Evolutionary conservation across 2,329 filamentous ascomycete genomes (phyloP).

Genomic region (Aureobasidium pullulans): DNA sequence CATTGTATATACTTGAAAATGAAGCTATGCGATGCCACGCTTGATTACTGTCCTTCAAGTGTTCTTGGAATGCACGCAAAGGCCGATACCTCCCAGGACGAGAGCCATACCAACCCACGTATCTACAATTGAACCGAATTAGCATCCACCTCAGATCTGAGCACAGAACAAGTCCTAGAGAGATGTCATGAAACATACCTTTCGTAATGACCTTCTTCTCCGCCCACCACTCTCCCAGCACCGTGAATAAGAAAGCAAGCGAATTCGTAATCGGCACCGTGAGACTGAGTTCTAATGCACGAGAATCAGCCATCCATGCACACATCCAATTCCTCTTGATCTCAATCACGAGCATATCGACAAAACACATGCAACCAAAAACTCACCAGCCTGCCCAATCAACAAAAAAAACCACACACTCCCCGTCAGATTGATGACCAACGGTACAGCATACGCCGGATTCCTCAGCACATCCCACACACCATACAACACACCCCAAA

Average conservation of each 20-base stretch:
- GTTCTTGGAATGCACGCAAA: slow-evolving; percentile 63
- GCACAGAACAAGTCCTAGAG: background rate
- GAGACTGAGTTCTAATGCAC: slow-evolving; percentile 70
- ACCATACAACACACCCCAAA: slow-evolving; percentile 62
- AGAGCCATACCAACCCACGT: slow-evolving; percentile 77
- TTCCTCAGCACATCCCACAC: slow-evolving; percentile 72
- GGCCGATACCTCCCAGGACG: slow-evolving; percentile 69
- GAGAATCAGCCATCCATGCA: background rate
- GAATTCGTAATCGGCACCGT: slow-evolving; percentile 95
- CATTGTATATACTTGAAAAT: too few species aligned
- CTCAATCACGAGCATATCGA: background rate
- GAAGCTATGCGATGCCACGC: too few species aligned
- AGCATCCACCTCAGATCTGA: background rate
- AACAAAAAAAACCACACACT: slow-evolving; percentile 95
- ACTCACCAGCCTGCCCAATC: slow-evolving; percentile 82
- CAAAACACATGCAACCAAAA: background rate
- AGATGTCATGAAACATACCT: slow-evolving; percentile 45
- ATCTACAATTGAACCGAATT: slow-evolving; percentile 43
- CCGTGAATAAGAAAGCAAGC: slow-evolving; percentile 90
- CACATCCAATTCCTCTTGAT: background rate
- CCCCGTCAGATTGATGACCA: slow-evolving; percentile 83
- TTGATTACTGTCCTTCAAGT: slow-evolving; percentile 15
- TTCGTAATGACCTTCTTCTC: slow-evolving; percentile 83
- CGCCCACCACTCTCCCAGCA: slow-evolving; percentile 89
- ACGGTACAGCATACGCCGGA: slow-evolving; percentile 74